These are phyloP conservation scores for Circinella umbellata DNA, from an alignment of 371 early-diverging fungal species.

Conservation along the genomic window DNA sequence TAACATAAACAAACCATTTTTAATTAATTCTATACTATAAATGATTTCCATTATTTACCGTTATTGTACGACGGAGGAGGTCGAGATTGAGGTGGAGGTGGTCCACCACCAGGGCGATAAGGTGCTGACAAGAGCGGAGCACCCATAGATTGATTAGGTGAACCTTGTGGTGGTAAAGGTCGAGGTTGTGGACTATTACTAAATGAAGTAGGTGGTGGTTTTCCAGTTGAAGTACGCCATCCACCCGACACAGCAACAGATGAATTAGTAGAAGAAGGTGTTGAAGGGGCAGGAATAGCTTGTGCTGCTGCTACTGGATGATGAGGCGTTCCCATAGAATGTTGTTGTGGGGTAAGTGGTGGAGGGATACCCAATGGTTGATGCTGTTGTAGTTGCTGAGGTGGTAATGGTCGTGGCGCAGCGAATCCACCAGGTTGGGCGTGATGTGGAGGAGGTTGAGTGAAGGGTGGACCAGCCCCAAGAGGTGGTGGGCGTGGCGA, in stretches of 20 bases:
- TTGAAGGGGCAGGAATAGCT: neutral
- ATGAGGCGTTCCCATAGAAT: neutral
- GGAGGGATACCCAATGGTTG: neutral
- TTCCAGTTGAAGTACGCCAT: conserved; percentile 16
- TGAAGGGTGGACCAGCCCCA: neutral
- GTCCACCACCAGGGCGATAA: conserved; percentile 15
- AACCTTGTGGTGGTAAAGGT: conserved; percentile 11
- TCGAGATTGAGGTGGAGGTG: conserved; percentile 7
- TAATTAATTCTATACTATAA: too few species aligned
- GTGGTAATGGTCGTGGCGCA: conserved; percentile 12
- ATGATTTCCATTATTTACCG: neutral
- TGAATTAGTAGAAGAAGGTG: conserved; percentile 4
- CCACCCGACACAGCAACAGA: conserved; percentile 5
- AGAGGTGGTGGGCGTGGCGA: conserved; percentile 10
- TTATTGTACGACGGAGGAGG: conserved; percentile 11
- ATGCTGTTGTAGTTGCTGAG: neutral
- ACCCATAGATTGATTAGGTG: conserved; percentile 12
- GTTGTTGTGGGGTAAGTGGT: neutral
- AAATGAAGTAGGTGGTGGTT: neutral
- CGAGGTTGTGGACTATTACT: conserved; percentile 9
- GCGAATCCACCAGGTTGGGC: conserved; percentile 8
- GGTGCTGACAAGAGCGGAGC: conserved; percentile 25
- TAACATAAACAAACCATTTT: too few species aligned
- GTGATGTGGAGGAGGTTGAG: conserved; percentile 9
- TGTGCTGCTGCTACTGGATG: conserved; percentile 6